phyloP scores from a whole-genome alignment of 108 stramenopile species.

The Aurantiochytrium sp. region DNA sequence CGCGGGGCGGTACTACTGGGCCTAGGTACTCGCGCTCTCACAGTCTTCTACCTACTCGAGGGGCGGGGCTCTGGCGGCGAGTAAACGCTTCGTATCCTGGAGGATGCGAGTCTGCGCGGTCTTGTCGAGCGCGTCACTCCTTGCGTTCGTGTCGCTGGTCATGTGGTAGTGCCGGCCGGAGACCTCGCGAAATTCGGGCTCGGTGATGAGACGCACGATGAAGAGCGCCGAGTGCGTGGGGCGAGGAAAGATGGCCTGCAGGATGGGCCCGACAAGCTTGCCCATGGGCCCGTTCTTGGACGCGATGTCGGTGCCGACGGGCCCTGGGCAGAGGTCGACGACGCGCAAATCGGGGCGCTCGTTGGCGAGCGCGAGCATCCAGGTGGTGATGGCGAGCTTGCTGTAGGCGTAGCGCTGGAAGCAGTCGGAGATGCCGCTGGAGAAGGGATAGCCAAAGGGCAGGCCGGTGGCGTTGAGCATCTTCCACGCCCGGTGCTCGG shows the following conservation, averaged over 20 bases:
- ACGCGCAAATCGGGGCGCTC: neutral
- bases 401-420: neutral
- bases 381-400: neutral
- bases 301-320: constrained; percentile 5
- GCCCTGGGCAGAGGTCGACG: neutral
- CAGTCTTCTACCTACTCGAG: neutral
- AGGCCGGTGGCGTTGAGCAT: neutral
- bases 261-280: neutral
- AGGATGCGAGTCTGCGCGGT: neutral
- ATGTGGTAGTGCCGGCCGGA: constrained; percentile 3
- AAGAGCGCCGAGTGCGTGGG: neutral
- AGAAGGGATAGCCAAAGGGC: neutral
- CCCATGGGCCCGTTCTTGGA: neutral
- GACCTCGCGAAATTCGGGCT: neutral
- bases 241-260: neutral
- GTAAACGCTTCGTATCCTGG: neutral
- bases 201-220: neutral
- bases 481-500: neutral
- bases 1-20: too few relatives aligned
- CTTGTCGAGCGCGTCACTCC: neutral
- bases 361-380: neutral
- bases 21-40: too few relatives aligned
- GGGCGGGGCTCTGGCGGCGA: neutral
- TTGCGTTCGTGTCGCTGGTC: neutral
- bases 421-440: neutral